phyloP scores from a whole-genome alignment of 2,329 filamentous ascomycete species.

The Ascochyta fabae region DNA sequence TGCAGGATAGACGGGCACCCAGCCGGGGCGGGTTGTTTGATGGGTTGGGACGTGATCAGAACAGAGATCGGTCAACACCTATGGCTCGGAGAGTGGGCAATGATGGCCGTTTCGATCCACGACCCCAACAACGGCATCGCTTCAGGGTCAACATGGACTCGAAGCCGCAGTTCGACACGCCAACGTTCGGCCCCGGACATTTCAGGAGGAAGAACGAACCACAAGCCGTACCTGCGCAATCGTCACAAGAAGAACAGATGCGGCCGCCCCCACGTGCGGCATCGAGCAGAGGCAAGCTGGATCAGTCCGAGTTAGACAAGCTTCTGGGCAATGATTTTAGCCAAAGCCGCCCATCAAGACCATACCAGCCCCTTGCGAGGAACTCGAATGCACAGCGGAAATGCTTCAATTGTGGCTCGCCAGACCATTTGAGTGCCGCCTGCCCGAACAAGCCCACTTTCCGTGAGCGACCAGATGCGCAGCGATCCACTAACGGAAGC shows the following conservation, averaged over 20 bases:
- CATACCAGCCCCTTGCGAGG: conserved; percentile 34
- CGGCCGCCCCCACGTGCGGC: conserved; percentile 6
- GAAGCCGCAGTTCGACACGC: conserved; percentile 33
- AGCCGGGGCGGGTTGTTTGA: conserved; percentile 25
- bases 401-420: conserved; percentile 40
- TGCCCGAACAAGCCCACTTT: conserved; percentile 37
- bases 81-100: conserved; percentile 1
- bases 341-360: conserved; percentile 13
- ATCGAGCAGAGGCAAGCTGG: conserved; percentile 31
- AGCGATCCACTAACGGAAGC: conserved; percentile 8
- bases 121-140: conserved; percentile 21
- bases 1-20: conserved; percentile 22
- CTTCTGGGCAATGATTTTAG: conserved; percentile 28
- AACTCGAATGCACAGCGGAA: conserved; percentile 30
- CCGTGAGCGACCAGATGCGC: conserved; percentile 19
- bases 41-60: conserved; percentile 26
- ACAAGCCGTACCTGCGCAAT: conserved; percentile 10
- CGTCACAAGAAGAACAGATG: conserved; percentile 5
- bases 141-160: conserved; percentile 44
- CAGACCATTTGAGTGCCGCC: conserved; percentile 30
- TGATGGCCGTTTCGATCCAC: conserved; percentile 1
- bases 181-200: conserved; percentile 34
- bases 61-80: conserved; percentile 17
- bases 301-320: conserved; percentile 37
- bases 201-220: conserved; percentile 38